These are phyloP conservation scores for Silene vulgaris DNA, from an alignment of 179 eudicot species.

Conservation along the genomic window DNA sequence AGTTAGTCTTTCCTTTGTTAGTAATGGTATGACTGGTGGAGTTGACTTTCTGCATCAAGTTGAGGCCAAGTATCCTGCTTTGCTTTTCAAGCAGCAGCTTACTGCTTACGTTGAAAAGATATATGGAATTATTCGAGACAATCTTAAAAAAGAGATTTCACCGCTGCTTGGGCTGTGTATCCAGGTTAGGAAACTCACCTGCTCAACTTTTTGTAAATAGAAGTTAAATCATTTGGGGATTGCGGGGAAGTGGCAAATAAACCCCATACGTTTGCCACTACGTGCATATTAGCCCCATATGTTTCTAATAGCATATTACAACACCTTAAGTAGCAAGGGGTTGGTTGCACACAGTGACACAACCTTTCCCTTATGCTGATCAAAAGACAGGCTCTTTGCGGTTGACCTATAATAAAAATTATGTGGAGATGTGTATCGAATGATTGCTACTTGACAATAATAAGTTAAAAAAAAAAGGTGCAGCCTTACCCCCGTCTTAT, in stretches of 20 bases:
- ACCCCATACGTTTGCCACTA: too few species aligned
- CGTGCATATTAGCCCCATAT: too few species aligned
- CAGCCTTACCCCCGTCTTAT: not conserved
- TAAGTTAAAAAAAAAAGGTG: too few species aligned
- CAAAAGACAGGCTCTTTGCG: too few species aligned
- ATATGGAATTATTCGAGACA: constrained; percentile 89
- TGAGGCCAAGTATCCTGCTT: constrained; percentile 96
- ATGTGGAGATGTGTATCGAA: too few species aligned
- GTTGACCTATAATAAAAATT: too few species aligned
- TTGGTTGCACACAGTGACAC: too few species aligned
- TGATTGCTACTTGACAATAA: too few species aligned
- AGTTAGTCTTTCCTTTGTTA: constrained; percentile 54
- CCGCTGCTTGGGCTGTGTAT: constrained; percentile 91
- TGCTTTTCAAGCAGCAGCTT: constrained; percentile 95
- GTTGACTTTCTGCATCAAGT: constrained; percentile 69
- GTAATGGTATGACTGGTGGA: constrained; percentile 56
- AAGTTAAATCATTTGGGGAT: not conserved
- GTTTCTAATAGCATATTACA: not conserved
- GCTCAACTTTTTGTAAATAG: not conserved
- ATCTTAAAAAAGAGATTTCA: constrained; percentile 88
- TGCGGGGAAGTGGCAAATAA: too few species aligned
- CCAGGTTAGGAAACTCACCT: constrained; percentile 48
- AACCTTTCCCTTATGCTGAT: too few species aligned
- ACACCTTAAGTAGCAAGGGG: not conserved
- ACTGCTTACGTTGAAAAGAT: constrained; percentile 95